Percentiles rank a stretch among this genome's conserved stretches.
Evolutionary conservation across 2,329 filamentous ascomycete species (phyloP).

Genomic region (Alternaria metachromatica): DNA sequence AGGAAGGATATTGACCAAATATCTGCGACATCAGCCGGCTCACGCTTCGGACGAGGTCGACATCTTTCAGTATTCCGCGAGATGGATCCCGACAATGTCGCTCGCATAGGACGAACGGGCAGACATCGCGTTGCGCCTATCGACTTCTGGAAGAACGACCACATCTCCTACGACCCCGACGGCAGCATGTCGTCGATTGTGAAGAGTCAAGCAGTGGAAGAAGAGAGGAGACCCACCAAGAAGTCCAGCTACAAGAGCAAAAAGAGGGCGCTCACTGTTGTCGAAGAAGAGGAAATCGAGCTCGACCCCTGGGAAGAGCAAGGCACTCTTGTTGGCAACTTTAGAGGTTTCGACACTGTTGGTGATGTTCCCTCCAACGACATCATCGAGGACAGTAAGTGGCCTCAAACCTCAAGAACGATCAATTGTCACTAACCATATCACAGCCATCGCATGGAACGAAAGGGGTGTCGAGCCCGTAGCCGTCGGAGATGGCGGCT

Average conservation of each 20-base stretch:
- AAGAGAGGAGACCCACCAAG: constrained; percentile 43
- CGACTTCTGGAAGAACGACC: constrained; percentile 87
- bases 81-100: constrained; percentile 38
- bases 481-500: constrained; percentile 70
- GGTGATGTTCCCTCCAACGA: constrained; percentile 64
- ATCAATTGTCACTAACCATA: constrained; percentile 19
- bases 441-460: constrained; percentile 66
- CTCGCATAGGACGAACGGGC: constrained; percentile 66
- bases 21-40: constrained; percentile 40
- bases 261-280: constrained; percentile 40
- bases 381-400: constrained; percentile 53
- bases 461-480: constrained; percentile 63
- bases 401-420: background rate
- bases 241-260: constrained; percentile 30
- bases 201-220: constrained; percentile 69
- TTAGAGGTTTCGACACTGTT: constrained; percentile 68
- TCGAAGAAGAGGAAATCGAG: constrained; percentile 62
- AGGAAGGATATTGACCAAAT: constrained; percentile 43
- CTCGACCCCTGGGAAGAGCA: constrained; percentile 74
- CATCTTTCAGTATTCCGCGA: constrained; percentile 45
- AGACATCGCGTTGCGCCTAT: constrained; percentile 79
- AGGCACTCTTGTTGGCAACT: constrained; percentile 68
- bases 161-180: constrained; percentile 71
- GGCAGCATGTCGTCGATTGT: constrained; percentile 79
- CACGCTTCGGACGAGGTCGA: constrained; percentile 44